A percentile compares a stretch with the other conserved stretches of the same genome.
Evolutionary conservation across 768 basidiomycete genomes (phyloP).

Genomic region (Naganishia friedmannii): DNA sequence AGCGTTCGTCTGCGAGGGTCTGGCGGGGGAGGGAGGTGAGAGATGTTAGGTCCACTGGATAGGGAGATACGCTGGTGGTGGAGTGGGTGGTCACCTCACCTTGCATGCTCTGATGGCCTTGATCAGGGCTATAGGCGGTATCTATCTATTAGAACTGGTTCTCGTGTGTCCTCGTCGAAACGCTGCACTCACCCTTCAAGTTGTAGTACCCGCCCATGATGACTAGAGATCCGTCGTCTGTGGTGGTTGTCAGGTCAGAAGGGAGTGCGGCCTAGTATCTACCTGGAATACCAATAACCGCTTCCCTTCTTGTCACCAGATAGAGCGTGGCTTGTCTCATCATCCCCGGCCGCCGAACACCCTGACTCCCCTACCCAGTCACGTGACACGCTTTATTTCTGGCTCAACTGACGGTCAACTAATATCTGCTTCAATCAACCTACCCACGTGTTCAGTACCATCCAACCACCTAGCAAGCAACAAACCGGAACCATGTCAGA

Average conservation of each 20-base stretch:
- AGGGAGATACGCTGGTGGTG: neutral
- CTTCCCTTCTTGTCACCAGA: too few species aligned
- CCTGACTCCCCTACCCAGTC: too few species aligned
- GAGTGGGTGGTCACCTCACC: too few species aligned
- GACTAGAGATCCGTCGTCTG: neutral
- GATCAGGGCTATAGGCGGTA: conserved; percentile 68
- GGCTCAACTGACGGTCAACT: too few species aligned
- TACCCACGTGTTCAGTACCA: too few species aligned
- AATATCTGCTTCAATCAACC: too few species aligned
- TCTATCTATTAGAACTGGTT: neutral
- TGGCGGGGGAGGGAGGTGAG: conserved; percentile 35
- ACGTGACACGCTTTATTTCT: too few species aligned
- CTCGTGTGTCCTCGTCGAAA: neutral
- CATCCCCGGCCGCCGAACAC: too few species aligned
- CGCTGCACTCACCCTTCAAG: conserved; percentile 46
- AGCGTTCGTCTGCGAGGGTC: conserved; percentile 94
- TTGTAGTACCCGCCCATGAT: conserved; percentile 50
- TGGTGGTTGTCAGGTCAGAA: too few species aligned
- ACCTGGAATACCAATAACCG: too few species aligned
- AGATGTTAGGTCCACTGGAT: neutral
- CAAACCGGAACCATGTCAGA: conserved; percentile 28
- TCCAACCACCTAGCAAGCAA: neutral
- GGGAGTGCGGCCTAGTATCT: too few species aligned
- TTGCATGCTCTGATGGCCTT: conserved; percentile 98
- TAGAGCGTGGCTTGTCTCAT: too few species aligned